A percentile compares a stretch with the other conserved stretches of the same genome.
phyloP scores from a whole-genome alignment of 805 yeast species.

The Candida ovalis region DNA sequence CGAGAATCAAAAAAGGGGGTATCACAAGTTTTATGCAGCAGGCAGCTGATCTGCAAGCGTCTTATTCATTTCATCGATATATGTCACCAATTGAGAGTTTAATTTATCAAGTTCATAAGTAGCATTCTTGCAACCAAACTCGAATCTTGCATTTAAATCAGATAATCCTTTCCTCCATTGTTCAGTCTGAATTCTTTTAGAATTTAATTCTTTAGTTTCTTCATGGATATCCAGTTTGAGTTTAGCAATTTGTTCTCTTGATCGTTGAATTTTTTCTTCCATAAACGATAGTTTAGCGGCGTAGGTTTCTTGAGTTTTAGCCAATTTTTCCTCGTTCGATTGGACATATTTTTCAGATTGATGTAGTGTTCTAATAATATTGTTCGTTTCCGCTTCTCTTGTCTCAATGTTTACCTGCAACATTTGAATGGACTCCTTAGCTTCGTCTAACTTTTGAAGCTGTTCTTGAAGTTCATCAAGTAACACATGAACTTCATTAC shows the following conservation, averaged over 20 bases:
- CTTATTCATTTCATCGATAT: conserved; percentile 48
- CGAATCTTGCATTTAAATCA: conserved; percentile 36
- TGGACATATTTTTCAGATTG: conserved; percentile 50
- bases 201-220: conserved; percentile 45
- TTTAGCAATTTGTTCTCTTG: conserved; percentile 44
- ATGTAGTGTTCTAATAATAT: conserved; percentile 38
- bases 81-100: conserved; percentile 51
- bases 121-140: conserved; percentile 49
- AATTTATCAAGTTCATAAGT: conserved; percentile 52
- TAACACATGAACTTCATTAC: conserved; percentile 38
- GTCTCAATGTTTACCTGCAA: conserved; percentile 34
- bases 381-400: conserved; percentile 39
- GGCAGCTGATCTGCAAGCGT: conserved; percentile 13
- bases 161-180: conserved; percentile 27
- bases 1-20: conserved; percentile 6
- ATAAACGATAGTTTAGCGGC: conserved; percentile 41
- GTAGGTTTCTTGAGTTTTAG: conserved; percentile 40
- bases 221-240: conserved; percentile 45
- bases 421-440: conserved; percentile 22
- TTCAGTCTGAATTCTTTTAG: conserved; percentile 40
- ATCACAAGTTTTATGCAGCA: background rate
- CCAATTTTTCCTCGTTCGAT: conserved; percentile 44
- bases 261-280: conserved; percentile 38
- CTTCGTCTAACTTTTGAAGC: conserved; percentile 37
- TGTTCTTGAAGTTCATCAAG: conserved; percentile 50